Base-by-base conservation (phyloP, 768 basidiomycete species). In the Pulveroboletus ravenelii region DNA sequence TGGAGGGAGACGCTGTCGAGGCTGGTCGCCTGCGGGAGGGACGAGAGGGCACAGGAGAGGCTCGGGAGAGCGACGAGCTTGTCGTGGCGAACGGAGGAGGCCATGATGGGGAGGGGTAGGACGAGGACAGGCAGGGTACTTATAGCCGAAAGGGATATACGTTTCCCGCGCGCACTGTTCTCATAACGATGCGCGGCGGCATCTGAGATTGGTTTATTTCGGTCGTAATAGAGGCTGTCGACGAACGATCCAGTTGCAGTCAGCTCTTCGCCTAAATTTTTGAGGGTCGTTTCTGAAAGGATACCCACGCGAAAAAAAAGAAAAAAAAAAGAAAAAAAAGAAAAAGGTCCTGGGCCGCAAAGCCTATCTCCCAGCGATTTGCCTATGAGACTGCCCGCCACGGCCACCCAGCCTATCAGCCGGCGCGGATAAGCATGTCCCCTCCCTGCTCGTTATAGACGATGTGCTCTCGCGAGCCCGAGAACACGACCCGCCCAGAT, bases 21-120 rank as follows among this genome's bases (percentile, higher is more conserved):
- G 68, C 78, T 85, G 60, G 81, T 87, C 9, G 87, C 87, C 57
- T 84, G 79, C 0, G 87, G 85, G 35, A 89, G 75, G 1, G 80
- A 73, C 45, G 84, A 80, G 47, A 90, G 78, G 3, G 82, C 78
- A 35, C 75, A 80, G 25, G 87, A 82, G 41, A 89, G 72, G 59
- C 80, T 82, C n/a, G 87, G 87, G 57, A 85, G 81, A 13, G 87
- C 74, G 69, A 87, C 74, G 59, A 89, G 79, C 64, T 74, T 77
- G 51, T 79, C 68, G 54, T 78, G 76, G 14, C 72, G 68, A 10
- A 58, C 29, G 42, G 62, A 34, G 3, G 62, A 37, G 20, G 20
- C 20, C 62, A 77, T 76, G 52, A 60, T 45, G 42, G 43, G 41
- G 41, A 48, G 25, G 6, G 9, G 41, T 35, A 10, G 32, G 20